Percentiles rank a stretch among this genome's conserved stretches.
Conservation (phyloP, 106 monocot species). For the Amphibolis antarctica region DNA sequence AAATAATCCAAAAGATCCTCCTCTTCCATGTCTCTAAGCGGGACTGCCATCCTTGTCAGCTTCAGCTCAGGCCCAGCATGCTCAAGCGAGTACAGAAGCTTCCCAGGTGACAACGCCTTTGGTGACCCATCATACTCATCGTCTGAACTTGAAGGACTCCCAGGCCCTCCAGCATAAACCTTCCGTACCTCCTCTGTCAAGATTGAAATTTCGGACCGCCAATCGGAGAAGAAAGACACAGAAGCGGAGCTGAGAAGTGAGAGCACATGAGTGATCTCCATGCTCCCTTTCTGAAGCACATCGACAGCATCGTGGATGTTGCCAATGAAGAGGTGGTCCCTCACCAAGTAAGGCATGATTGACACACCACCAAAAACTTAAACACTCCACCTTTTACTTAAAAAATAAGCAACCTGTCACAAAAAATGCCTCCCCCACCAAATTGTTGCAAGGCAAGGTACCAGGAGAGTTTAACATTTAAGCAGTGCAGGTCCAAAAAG, state of each 20-base stretch:
- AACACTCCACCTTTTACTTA: too few relatives aligned
- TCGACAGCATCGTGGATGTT: conserved; percentile 67
- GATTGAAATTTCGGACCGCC: conserved; percentile 43
- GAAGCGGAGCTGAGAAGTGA: conserved; percentile 79
- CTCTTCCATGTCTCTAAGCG: conserved; percentile 75
- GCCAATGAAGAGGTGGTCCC: conserved; percentile 49
- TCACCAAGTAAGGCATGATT: conserved; percentile 48
- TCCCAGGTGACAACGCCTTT: conserved; percentile 34
- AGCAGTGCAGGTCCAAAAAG: too few relatives aligned
- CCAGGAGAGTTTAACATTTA: too few relatives aligned
- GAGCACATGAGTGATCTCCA: conserved; percentile 49
- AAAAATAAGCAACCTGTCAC: too few relatives aligned
- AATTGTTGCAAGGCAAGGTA: too few relatives aligned
- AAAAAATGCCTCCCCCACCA: too few relatives aligned
- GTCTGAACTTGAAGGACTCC: conserved; percentile 5
- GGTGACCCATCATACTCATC: conserved; percentile 18
- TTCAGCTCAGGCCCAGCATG: conserved; percentile 50
- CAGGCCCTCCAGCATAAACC: conserved; percentile 36
- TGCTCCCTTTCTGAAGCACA: conserved; percentile 22
- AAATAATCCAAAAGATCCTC: conserved; percentile 78
- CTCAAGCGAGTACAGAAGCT: conserved; percentile 54
- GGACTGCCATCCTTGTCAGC: conserved; percentile 81
- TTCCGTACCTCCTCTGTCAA: conserved; percentile 52
- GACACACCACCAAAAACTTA: too few relatives aligned
- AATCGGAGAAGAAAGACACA: conserved; percentile 79